phyloP scores from a whole-genome alignment of 768 basidiomycete species.

The Hericium coralloides region DNA sequence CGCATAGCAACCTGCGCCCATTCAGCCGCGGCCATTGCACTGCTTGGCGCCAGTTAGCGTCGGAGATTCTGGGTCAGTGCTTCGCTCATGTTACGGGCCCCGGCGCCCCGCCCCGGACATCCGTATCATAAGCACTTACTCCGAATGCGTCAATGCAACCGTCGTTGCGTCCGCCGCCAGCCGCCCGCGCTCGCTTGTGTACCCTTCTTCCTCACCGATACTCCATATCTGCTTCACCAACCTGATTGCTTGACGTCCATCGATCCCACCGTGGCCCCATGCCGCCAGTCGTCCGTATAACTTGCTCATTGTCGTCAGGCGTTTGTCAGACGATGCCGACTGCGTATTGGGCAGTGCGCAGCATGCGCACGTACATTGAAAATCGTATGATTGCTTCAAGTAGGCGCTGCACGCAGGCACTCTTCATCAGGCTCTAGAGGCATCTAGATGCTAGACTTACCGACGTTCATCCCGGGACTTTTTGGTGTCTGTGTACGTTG shows the following conservation, averaged over 20 bases:
- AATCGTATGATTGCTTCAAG: constrained; percentile 43
- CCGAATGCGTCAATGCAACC: constrained; percentile 53
- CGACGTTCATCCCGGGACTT: constrained; percentile 42
- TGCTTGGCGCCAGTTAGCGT: constrained; percentile 17
- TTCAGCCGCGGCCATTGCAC: constrained; percentile 32
- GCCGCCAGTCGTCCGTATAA: constrained; percentile 35
- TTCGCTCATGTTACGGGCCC: background rate
- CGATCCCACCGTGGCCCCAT: constrained; percentile 40
- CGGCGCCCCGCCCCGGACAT: background rate
- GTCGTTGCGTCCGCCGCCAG: constrained; percentile 52
- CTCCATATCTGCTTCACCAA: constrained; percentile 45
- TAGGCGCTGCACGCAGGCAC: constrained; percentile 28
- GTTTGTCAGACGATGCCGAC: constrained; percentile 42
- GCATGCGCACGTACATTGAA: constrained; percentile 47
- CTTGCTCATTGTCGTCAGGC: constrained; percentile 37
- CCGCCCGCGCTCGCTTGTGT: constrained; percentile 56
- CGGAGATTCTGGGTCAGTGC: background rate
- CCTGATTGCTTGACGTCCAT: constrained; percentile 40
- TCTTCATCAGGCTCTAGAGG: too few species aligned
- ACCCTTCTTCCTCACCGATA: constrained; percentile 52
- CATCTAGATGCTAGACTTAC: constrained; percentile 15
- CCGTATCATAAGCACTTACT: constrained; percentile 33
- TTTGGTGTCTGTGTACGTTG: constrained; percentile 53
- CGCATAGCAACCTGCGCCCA: constrained; percentile 42
- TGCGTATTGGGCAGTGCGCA: constrained; percentile 44